phyloP scores from a whole-genome alignment of 1,284 basidiomycete species.

The Ganoderma sp. region DNA sequence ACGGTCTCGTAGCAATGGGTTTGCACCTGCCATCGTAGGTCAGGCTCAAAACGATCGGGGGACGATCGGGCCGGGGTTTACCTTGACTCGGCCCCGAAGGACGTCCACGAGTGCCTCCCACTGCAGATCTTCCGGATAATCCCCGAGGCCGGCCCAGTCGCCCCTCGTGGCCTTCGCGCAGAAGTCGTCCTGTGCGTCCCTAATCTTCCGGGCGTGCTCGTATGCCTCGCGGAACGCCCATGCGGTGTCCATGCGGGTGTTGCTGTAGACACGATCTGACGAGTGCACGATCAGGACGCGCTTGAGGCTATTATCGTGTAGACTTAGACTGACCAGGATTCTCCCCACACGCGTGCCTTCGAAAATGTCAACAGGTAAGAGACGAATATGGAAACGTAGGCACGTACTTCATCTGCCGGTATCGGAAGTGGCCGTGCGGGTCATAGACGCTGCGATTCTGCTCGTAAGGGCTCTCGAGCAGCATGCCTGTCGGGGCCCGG shows the following conservation, averaged over 20 bases:
- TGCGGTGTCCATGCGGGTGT: conserved; percentile 65
- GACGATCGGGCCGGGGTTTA: conserved; percentile 30
- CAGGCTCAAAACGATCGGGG: neutral
- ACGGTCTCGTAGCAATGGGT: conserved; percentile 66
- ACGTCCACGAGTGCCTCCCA: conserved; percentile 91
- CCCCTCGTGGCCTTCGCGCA: conserved; percentile 64
- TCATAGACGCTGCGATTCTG: no score
- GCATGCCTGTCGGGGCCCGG: no score
- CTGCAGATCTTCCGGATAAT: conserved; percentile 80
- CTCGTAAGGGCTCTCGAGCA: no score
- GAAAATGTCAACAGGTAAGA: no score
- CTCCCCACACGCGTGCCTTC: no score
- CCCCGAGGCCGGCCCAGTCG: conserved; percentile 63
- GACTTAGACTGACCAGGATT: no score
- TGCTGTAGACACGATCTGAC: conserved; percentile 41
- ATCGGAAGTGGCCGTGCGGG: no score
- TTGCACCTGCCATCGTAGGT: conserved; percentile 58
- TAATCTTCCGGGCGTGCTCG: conserved; percentile 75
- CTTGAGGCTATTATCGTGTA: no score
- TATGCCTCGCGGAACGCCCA: conserved; percentile 70
- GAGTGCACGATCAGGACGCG: no score
- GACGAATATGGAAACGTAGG: no score
- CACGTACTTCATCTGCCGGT: no score
- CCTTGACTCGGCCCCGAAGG: conserved; percentile 81
- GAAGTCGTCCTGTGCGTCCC: conserved; percentile 75